phyloP scores from a whole-genome alignment of 192 early-diverging fungal genomes.

The Coemansia sp. region DNA sequence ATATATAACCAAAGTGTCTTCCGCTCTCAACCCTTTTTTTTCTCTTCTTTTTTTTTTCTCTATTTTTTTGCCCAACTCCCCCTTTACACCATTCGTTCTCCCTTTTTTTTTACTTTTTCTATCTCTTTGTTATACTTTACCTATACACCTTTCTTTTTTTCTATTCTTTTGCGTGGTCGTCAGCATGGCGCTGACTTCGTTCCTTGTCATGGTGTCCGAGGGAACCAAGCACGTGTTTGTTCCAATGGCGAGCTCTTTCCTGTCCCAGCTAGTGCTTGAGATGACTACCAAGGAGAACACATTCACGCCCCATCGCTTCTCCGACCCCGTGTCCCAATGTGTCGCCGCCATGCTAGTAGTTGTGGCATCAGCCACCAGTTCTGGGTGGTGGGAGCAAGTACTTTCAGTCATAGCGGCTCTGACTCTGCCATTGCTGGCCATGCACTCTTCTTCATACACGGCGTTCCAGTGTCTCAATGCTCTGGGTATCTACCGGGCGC shows the following conservation, averaged over 20 bases:
- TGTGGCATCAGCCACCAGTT: background rate
- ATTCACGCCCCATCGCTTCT: background rate
- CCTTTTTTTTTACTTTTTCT: background rate
- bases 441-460: background rate
- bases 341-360: constrained; percentile 10
- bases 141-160: background rate
- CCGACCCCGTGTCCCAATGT: constrained; percentile 9
- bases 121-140: background rate
- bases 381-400: background rate
- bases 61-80: background rate
- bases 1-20: background rate
- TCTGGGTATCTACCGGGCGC: constrained; percentile 19
- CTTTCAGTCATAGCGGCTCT: constrained; percentile 8
- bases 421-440: constrained; percentile 5
- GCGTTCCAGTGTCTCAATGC: constrained; percentile 23
- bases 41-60: background rate
- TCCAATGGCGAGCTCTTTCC: background rate
- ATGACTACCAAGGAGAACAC: background rate
- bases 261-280: background rate
- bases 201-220: background rate
- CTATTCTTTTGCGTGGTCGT: background rate
- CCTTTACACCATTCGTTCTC: background rate
- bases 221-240: background rate
- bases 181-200: constrained; percentile 6
- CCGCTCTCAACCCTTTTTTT: background rate